Conservation (phyloP, 2,329 filamentous ascomycete genomes). For the Thielaviopsis musarum region DNA sequence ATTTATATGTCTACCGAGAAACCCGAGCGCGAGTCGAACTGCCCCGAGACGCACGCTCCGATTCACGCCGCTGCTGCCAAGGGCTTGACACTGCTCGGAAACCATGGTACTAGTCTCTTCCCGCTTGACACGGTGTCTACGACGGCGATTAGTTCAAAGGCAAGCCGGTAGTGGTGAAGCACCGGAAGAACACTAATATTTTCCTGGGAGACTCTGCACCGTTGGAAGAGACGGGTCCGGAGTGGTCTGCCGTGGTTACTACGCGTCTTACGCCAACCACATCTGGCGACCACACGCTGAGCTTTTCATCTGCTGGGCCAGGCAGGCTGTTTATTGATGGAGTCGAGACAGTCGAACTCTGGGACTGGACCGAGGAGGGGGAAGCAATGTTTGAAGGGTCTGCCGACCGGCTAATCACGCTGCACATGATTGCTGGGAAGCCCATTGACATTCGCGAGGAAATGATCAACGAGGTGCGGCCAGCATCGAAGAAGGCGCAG, state of each 20-base stretch:
- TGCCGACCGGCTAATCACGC: slow-evolving; percentile 43
- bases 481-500: slow-evolving; percentile 39
- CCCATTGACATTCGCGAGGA: slow-evolving; percentile 45
- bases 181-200: slow-evolving; percentile 46
- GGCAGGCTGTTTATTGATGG: slow-evolving; percentile 44
- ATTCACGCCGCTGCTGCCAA: slow-evolving; percentile 45
- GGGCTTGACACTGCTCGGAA: slow-evolving; percentile 48
- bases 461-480: slow-evolving; percentile 50
- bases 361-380: slow-evolving; percentile 53
- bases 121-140: slow-evolving; percentile 37
- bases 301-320: slow-evolving; percentile 50
- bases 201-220: slow-evolving; percentile 57
- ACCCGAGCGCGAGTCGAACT: slow-evolving; percentile 39
- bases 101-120: slow-evolving; percentile 38
- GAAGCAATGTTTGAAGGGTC: slow-evolving; percentile 58
- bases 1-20: slow-evolving; percentile 35
- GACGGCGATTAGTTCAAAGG: slow-evolving; percentile 48
- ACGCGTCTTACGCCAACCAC: slow-evolving; percentile 40
- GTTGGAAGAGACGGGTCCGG: slow-evolving; percentile 37
- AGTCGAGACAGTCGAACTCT: slow-evolving; percentile 43
- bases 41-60: slow-evolving; percentile 38
- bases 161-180: slow-evolving; percentile 37
- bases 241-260: slow-evolving; percentile 48
- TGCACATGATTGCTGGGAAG: slow-evolving; percentile 41
- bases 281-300: slow-evolving; percentile 46